These are phyloP conservation scores for Scheffersomyces ergatensis DNA, from an alignment of 805 yeast species.

Conservation along the genomic window DNA sequence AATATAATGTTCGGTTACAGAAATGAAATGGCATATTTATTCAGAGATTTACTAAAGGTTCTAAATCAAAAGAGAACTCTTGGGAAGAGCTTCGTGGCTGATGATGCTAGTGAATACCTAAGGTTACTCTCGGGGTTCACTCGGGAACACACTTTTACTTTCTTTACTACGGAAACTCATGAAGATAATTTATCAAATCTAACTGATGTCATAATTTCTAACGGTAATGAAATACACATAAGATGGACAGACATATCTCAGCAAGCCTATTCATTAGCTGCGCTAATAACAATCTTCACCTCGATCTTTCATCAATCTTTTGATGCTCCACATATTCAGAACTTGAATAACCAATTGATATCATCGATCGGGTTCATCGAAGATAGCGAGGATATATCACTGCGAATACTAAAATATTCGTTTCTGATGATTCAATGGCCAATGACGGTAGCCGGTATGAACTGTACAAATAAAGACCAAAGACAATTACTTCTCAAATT, in stretches of 20 bases:
- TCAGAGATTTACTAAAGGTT: constrained; percentile 41
- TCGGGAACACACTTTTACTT: constrained; percentile 5
- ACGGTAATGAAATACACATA: constrained; percentile 2
- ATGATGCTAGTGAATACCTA: constrained; percentile 8
- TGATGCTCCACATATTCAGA: constrained; percentile 34
- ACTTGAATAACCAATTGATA: constrained; percentile 7
- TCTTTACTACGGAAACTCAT: constrained; percentile 1
- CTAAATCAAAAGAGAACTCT: constrained; percentile 22
- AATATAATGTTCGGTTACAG: constrained; percentile 50
- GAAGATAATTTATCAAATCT: constrained; percentile 4
- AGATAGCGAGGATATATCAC: constrained; percentile 1
- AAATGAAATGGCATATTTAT: constrained; percentile 29
- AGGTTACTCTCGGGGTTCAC: constrained; percentile 9
- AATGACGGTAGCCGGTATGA: constrained; percentile 48
- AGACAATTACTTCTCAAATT: constrained; percentile 33
- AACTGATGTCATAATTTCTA: constrained; percentile 4
- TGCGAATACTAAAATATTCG: constrained; percentile 7
- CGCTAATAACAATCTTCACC: constrained; percentile 30
- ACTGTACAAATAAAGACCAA: constrained; percentile 34
- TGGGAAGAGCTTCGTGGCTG: constrained; percentile 5
- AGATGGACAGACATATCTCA: constrained; percentile 58
- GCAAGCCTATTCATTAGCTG: constrained; percentile 39
- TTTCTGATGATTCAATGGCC: constrained; percentile 55
- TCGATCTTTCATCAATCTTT: constrained; percentile 28
- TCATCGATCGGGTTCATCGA: constrained; percentile 6